phyloP scores from a whole-genome alignment of 306 rosid species.

The Cicer judaicum region DNA sequence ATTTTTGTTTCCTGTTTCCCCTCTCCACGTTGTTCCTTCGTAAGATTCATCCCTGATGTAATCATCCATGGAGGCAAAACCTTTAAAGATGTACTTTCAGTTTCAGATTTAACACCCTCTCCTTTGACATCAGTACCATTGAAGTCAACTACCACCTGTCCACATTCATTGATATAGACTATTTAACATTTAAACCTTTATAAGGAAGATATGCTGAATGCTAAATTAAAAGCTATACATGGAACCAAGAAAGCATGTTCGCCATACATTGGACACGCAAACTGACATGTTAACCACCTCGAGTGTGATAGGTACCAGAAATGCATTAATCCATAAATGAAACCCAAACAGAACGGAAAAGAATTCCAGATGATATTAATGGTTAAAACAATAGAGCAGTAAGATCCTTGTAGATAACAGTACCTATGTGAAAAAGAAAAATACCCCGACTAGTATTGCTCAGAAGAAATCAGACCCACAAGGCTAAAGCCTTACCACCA shows the following conservation, averaged over 20 bases:
- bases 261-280: neutral
- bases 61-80: slow-evolving; percentile 99
- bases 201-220: slow-evolving; percentile 25
- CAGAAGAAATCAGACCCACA: neutral
- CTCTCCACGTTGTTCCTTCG: slow-evolving; percentile 94
- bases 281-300: slow-evolving; percentile 9
- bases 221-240: slow-evolving; percentile 28
- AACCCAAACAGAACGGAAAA: neutral
- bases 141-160: slow-evolving; percentile 87
- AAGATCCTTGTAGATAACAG: neutral
- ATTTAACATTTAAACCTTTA: slow-evolving; percentile 23
- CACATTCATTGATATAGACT: slow-evolving; percentile 38
- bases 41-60: slow-evolving; percentile 86
- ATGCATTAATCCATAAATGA: neutral
- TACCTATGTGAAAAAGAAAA: neutral
- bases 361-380: neutral
- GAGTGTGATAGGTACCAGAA: slow-evolving; percentile 5
- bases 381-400: neutral
- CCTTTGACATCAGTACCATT: slow-evolving; percentile 71
- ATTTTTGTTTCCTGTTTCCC: slow-evolving; percentile 69
- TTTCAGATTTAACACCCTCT: slow-evolving; percentile 70
- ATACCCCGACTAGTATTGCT: neutral
- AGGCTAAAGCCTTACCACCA: neutral
- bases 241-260: neutral
- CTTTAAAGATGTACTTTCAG: slow-evolving; percentile 59